Evolutionary conservation across 1,284 basidiomycete genomes (phyloP).

Genomic region (Malassezia globosa): DNA sequence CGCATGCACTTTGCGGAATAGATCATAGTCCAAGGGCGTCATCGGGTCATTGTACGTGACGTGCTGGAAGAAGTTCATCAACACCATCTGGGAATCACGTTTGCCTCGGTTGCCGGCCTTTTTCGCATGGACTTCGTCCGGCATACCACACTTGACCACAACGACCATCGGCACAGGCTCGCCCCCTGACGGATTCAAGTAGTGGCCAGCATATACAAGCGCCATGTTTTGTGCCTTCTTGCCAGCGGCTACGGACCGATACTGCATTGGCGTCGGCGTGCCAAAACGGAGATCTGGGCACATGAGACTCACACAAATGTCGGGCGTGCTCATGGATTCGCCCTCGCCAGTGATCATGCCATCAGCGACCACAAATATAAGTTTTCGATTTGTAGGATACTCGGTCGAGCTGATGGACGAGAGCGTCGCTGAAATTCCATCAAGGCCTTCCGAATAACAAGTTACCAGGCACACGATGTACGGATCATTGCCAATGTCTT

Average conservation of each 20-base stretch:
- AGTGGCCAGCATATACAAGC: constrained; percentile 98
- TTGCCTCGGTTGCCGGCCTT: constrained; percentile 98
- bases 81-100: constrained; percentile 91
- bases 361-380: constrained; percentile 89
- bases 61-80: constrained; percentile 99
- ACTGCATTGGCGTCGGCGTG: constrained; percentile 90
- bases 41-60: constrained; percentile 99
- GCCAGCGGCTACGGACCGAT: constrained; percentile 78
- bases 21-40: constrained; percentile 90
- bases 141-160: constrained; percentile 90
- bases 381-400: constrained; percentile 81
- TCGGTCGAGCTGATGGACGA: constrained; percentile 81
- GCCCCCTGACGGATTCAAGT: constrained; percentile 57
- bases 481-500: constrained; percentile 55
- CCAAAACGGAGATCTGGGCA: constrained; percentile 92
- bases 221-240: constrained; percentile 82
- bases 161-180: constrained; percentile 88
- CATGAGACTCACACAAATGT: constrained; percentile 82
- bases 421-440: constrained; percentile 77
- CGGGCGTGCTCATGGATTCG: constrained; percentile 86
- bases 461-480: constrained; percentile 92
- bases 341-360: constrained; percentile 98
- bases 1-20: constrained; percentile 90
- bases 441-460: constrained; percentile 93
- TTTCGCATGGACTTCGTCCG: constrained; percentile 59